Conservation (phyloP, 495 filamentous ascomycete genomes). For the Beverwykella pulmonaria region DNA sequence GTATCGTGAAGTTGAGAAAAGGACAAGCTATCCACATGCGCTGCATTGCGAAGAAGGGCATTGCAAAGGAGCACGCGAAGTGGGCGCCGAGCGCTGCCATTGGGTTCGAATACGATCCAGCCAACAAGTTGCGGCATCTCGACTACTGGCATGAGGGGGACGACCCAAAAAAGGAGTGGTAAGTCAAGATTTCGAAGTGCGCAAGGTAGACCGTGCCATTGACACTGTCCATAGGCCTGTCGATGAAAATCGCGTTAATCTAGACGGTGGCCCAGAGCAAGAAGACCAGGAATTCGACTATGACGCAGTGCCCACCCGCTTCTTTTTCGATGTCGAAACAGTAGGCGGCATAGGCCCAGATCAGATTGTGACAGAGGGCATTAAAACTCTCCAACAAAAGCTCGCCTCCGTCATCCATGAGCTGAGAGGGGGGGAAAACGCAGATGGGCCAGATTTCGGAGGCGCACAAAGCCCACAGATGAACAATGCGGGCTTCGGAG, state of each 20-base stretch:
- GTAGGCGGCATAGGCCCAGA: conserved; percentile 87
- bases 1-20: conserved; percentile 86
- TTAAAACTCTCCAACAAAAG: conserved; percentile 86
- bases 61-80: conserved; percentile 97
- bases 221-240: conserved; percentile 64
- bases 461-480: conserved; percentile 44
- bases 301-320: conserved; percentile 78
- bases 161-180: conserved; percentile 87
- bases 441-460: conserved; percentile 55
- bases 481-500: conserved; percentile 32
- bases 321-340: conserved; percentile 92
- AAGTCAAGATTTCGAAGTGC: conserved; percentile 47
- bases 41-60: conserved; percentile 96
- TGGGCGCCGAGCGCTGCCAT: conserved; percentile 91
- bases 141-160: conserved; percentile 88
- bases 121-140: conserved; percentile 86
- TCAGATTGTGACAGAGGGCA: conserved; percentile 81
- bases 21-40: conserved; percentile 85
- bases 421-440: conserved; percentile 54
- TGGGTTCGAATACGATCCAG: conserved; percentile 96
- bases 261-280: conserved; percentile 73
- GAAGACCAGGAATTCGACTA: conserved; percentile 89
- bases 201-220: neutral
- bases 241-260: conserved; percentile 73
- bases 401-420: conserved; percentile 80